Evolutionary conservation across 306 rosid genomes (phyloP).

Genomic region (Rosa persica): DNA sequence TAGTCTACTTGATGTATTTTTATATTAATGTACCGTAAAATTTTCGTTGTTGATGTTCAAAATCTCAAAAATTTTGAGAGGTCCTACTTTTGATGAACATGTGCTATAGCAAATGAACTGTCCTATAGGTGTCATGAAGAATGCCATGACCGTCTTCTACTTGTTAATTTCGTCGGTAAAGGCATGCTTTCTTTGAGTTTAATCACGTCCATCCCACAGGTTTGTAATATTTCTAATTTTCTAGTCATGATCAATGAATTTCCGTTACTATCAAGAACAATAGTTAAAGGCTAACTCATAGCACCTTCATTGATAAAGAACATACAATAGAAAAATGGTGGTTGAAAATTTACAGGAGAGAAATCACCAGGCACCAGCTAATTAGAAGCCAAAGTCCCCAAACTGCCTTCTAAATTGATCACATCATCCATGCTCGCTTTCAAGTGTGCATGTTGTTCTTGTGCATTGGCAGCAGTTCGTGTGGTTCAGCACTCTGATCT

Average conservation of each 20-base stretch:
- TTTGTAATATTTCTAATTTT: too few species aligned
- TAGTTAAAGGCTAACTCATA: not conserved
- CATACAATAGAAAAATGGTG: not conserved
- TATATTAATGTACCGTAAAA: too few species aligned
- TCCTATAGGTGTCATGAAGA: too few species aligned
- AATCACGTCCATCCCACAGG: not conserved
- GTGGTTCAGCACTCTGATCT: not conserved
- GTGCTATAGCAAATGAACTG: too few species aligned
- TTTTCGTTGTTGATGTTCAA: too few species aligned
- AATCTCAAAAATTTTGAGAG: too few species aligned
- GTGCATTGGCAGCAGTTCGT: not conserved
- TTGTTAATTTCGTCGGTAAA: too few species aligned
- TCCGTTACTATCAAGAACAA: not conserved
- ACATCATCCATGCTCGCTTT: not conserved
- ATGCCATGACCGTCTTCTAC: too few species aligned
- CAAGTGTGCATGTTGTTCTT: not conserved
- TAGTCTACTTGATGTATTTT: too few species aligned
- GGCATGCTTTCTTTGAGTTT: too few species aligned
- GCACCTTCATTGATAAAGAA: not conserved
- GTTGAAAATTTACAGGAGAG: not conserved
- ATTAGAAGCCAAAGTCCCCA: not conserved
- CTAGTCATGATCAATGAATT: not conserved
- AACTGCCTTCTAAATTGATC: not conserved
- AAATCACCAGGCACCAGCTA: not conserved
- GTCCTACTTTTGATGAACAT: too few species aligned